phyloP scores from a whole-genome alignment of 768 basidiomycete species.

The Phaeotremella fagi region DNA sequence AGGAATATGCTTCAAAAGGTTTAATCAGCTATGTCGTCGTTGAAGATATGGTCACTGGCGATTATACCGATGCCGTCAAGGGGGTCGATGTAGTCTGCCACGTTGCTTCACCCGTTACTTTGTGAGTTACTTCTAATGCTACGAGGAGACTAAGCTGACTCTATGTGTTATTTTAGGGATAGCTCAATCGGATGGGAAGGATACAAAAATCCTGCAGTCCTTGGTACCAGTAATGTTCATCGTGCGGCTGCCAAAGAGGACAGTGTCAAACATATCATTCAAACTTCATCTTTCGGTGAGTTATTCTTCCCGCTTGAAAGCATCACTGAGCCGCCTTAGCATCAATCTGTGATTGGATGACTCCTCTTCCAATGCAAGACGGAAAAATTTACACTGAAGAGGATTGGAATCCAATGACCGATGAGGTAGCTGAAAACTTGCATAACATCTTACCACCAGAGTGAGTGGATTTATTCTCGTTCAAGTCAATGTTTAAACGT shows the following conservation, averaged over 20 bases:
- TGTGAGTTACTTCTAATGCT: not conserved
- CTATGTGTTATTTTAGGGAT: not conserved
- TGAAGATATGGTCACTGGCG: slow-evolving; percentile 27
- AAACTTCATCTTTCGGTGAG: slow-evolving; percentile 21
- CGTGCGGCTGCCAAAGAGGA: not conserved
- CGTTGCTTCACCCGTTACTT: slow-evolving; percentile 3
- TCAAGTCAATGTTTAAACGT: not conserved
- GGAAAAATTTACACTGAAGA: slow-evolving; percentile 28
- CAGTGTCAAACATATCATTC: slow-evolving; percentile 26
- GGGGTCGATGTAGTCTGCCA: slow-evolving; percentile 28
- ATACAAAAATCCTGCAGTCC: slow-evolving; percentile 31
- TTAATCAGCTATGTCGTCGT: slow-evolving; percentile 23
- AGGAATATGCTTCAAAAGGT: slow-evolving; percentile 10
- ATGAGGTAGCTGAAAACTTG: slow-evolving; percentile 25
- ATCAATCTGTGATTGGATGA: slow-evolving; percentile 19
- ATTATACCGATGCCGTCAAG: slow-evolving; percentile 27
- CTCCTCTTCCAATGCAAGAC: slow-evolving; percentile 15
- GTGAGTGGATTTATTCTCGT: not conserved
- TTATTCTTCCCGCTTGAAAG: not conserved
- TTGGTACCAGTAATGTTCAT: slow-evolving; percentile 25
- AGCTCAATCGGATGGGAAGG: slow-evolving; percentile 10
- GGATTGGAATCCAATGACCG: slow-evolving; percentile 38
- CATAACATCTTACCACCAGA: not conserved
- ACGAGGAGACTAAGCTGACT: not conserved
- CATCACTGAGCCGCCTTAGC: not conserved